Conservation (phyloP, 164 flowering plant genomes). For the Warburgia ugandensis region DNA sequence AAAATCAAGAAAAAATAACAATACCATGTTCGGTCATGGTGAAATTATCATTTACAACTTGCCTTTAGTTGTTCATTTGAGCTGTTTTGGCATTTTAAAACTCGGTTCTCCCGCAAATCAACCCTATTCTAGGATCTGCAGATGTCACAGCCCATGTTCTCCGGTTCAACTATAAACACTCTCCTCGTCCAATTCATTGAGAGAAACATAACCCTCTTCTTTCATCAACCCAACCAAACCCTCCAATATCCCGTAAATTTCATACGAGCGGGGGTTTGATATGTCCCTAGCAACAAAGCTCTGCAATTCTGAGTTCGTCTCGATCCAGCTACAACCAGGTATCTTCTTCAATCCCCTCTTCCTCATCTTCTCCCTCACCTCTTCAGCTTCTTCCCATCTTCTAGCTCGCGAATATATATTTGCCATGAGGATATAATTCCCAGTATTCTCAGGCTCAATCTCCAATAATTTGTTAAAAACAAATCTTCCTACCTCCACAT, state of each 20-base stretch:
- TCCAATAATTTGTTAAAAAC: conserved; percentile 46
- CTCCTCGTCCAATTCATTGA: conserved; percentile 29
- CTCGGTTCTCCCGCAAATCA: too few species aligned
- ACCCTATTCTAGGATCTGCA: too few species aligned
- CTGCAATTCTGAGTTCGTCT: conserved; percentile 32
- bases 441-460: conserved; percentile 70
- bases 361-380: conserved; percentile 51
- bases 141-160: too few species aligned
- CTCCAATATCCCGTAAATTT: conserved; percentile 28
- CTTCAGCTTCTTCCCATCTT: conserved; percentile 74
- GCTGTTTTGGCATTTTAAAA: too few species aligned
- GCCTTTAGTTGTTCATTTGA: too few species aligned
- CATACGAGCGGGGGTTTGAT: conserved; percentile 27
- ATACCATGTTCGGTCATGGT: too few species aligned
- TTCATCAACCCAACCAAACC: conserved; percentile 32
- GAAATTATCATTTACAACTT: too few species aligned
- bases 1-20: too few species aligned
- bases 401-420: conserved; percentile 71
- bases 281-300: conserved; percentile 36
- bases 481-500: conserved; percentile 59
- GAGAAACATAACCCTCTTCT: conserved; percentile 35
- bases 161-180: conserved; percentile 5
- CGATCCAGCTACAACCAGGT: conserved; percentile 71
- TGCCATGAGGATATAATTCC: conserved; percentile 66
- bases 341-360: conserved; percentile 51